These are phyloP conservation scores for Helianthus annuus DNA, from an alignment of 129 eudicot species.

Conservation along the genomic window HanXRQr2.0-SUNRISE NC_035441.2:128717575-128718074, in stretches of 20 bases:
- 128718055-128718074: constrained; percentile 86
- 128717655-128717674: no score
- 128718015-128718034: constrained; percentile 45
- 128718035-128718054: constrained; percentile 59
- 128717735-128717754: background rate
- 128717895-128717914: background rate
- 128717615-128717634: no score
- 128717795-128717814: background rate
- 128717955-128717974: no score
- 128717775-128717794: background rate
- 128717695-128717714: constrained; percentile 9
- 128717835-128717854: background rate
- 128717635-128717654: no score
- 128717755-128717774: background rate
- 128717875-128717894: background rate
- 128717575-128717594: no score
- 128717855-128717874: no score
- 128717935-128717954: no score
- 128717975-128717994: no score
- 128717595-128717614: no score
- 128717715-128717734: background rate
- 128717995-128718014: background rate
- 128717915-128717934: background rate
- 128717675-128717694: no score
- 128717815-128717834: background rate